phyloP scores from a whole-genome alignment of 2,329 filamentous ascomycete genomes.

The Zymoseptoria brevis region DNA sequence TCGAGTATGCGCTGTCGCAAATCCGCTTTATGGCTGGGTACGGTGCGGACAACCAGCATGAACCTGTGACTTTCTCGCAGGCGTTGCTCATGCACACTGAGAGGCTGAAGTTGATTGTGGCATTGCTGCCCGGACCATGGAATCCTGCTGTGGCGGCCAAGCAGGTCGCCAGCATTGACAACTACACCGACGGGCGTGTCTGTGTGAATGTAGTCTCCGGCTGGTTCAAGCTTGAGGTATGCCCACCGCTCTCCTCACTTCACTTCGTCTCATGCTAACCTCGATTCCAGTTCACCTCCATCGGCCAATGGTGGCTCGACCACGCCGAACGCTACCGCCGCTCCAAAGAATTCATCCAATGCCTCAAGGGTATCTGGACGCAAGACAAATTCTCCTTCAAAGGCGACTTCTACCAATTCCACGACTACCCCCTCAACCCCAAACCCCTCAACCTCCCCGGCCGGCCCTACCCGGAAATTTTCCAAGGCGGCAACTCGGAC shows the following conservation, averaged over 20 bases:
- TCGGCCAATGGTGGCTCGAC: constrained; percentile 50
- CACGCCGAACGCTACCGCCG: constrained; percentile 47
- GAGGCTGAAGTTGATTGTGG: constrained; percentile 45
- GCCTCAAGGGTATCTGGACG: constrained; percentile 47
- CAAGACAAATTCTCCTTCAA: constrained; percentile 42
- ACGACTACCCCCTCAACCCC: constrained; percentile 43
- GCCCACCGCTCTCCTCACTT: not conserved
- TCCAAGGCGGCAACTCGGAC: constrained; percentile 47
- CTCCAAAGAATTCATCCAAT: constrained; percentile 45
- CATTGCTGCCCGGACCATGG: constrained; percentile 45
- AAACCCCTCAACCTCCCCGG: constrained; percentile 41
- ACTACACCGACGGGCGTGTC: constrained; percentile 45
- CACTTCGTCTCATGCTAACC: constrained; percentile 3
- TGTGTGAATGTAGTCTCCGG: constrained; percentile 48
- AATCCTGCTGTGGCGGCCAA: constrained; percentile 47
- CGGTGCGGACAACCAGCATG: constrained; percentile 41
- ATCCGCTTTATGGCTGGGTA: constrained; percentile 47
- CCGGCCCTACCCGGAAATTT: constrained; percentile 45
- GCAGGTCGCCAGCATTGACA: constrained; percentile 47
- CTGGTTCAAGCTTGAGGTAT: constrained; percentile 45
- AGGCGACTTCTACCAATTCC: constrained; percentile 48
- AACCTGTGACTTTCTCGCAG: constrained; percentile 47
- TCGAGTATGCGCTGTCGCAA: constrained; percentile 46
- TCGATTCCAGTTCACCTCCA: constrained; percentile 35
- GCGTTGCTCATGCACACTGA: constrained; percentile 42